phyloP scores from a whole-genome alignment of 2,329 filamentous ascomycete species.

The Beauveria medogensis region DNA sequence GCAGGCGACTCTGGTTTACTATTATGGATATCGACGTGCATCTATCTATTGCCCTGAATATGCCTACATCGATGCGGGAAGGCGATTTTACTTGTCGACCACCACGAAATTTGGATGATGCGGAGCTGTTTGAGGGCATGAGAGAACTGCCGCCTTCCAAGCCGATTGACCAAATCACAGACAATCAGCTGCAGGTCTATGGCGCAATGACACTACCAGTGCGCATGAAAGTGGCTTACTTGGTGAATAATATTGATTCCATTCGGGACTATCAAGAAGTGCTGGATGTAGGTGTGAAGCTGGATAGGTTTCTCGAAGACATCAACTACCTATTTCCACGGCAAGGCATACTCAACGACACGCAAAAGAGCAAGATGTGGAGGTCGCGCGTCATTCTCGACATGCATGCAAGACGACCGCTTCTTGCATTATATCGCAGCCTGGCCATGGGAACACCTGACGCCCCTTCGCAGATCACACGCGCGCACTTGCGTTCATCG shows the following conservation, averaged over 20 bases:
- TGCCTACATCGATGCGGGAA: constrained; percentile 43
- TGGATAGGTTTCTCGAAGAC: constrained; percentile 47
- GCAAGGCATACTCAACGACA: constrained; percentile 32
- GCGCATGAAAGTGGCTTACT: constrained; percentile 41
- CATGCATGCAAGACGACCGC: constrained; percentile 44
- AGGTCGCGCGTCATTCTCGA: constrained; percentile 42
- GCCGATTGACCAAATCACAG: constrained; percentile 44
- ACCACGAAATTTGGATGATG: constrained; percentile 46
- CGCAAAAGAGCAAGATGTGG: constrained; percentile 43
- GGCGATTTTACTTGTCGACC: constrained; percentile 46
- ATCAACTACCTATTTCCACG: constrained; percentile 45
- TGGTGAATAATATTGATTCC: constrained; percentile 44
- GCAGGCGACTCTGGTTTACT: constrained; percentile 48
- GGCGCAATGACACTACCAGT: constrained; percentile 41
- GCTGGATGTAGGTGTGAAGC: constrained; percentile 43
- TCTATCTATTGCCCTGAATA: constrained; percentile 42
- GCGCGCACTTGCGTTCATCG: constrained; percentile 44
- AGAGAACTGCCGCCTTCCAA: constrained; percentile 38
- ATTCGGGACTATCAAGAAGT: constrained; percentile 46
- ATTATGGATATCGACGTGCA: constrained; percentile 50
- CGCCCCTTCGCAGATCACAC: constrained; percentile 42
- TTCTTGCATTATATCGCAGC: constrained; percentile 46
- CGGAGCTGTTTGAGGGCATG: constrained; percentile 40
- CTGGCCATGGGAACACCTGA: constrained; percentile 44
- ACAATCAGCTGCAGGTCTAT: constrained; percentile 47